Evolutionary conservation across 2,329 filamentous ascomycete species (phyloP), one percentile per base, ranked within the genome.

Genomic region (Botrytis porri): DNA sequence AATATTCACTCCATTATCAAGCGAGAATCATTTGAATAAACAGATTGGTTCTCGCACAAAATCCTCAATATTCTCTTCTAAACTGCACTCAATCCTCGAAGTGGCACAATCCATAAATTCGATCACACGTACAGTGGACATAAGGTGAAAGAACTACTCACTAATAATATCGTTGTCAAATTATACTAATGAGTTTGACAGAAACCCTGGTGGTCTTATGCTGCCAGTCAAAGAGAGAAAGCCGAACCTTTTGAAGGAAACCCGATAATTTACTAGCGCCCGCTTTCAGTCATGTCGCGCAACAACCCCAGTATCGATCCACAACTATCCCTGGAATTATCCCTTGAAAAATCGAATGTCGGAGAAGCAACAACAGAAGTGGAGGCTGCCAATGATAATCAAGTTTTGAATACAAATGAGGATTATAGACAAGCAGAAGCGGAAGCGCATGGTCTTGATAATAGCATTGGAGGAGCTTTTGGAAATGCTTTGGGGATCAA

Each of bases 1-100:
- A 29, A 57, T 14, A 67, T 67, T 67, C 64, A 67, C 64, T 54
- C 6, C 64, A 39, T 41, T 5, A 29, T 14, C 35, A 67, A 57
- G 35, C 45, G 25, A 54, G 14, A 20, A 20, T 32, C 4, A 18
- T 32, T 29, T 20, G 25, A 57, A 39, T n/a, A 29, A 29, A 12
- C 14, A 29, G 2, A 10, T 29, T 57, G 14, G 25, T 57, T 62
- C 14, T 39, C 8, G 8, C 45, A 29, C 25, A 54, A 22, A 54
- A 29, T 16, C n/a, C 51, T 35, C 48, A 4, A 67, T 10, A 41
- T 67, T 41, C 5, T 39, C 20, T 35, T 29, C 16, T 16, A 4
- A 57, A 29, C 7, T 54, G n/a, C 32, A 18, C n/a, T 29, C 3
- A 29, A 57, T 29, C 14, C 51, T 57, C 14, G 51, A 18, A 18